Percentiles rank a stretch among this genome's conserved stretches.
Conservation (phyloP, 768 basidiomycete species). For the Pleurotus citrinopileatus region DNA sequence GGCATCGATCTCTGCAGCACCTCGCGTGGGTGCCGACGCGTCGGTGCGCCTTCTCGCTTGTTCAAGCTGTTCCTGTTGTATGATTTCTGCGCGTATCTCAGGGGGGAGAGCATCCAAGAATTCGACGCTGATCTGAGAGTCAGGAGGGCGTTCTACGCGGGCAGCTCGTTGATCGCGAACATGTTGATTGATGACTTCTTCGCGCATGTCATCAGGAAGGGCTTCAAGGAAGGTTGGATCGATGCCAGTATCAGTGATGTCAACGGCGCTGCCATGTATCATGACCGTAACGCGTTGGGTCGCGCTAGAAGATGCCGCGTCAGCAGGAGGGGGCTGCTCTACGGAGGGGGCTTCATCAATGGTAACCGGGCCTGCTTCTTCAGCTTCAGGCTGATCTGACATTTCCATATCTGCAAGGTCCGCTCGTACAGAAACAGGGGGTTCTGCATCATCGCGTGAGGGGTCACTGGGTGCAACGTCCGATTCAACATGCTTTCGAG, state of each 20-base stretch:
- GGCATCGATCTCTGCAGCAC: constrained; percentile 75
- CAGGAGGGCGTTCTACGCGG: constrained; percentile 66
- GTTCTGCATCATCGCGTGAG: constrained; percentile 7
- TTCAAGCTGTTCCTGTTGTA: constrained; percentile 91
- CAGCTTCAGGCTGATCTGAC: constrained; percentile 17
- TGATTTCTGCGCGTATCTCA: constrained; percentile 94
- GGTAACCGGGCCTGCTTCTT: constrained; percentile 20
- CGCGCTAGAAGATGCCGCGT: constrained; percentile 24
- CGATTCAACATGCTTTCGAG: constrained; percentile 15
- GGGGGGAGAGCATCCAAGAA: constrained; percentile 96
- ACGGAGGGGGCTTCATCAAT: neutral
- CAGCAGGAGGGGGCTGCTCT: constrained; percentile 1
- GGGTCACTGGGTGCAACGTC: constrained; percentile 12
- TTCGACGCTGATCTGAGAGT: constrained; percentile 90
- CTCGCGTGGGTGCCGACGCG: constrained; percentile 35
- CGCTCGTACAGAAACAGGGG: constrained; percentile 15
- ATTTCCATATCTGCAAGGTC: neutral
- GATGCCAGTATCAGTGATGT: constrained; percentile 98
- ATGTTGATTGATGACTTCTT: constrained; percentile 97
- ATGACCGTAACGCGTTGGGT: constrained; percentile 77
- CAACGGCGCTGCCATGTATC: constrained; percentile 90
- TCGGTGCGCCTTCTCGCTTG: constrained; percentile 56
- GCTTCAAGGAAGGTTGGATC: constrained; percentile 98
- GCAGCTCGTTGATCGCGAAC: constrained; percentile 88
- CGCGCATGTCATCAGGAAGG: constrained; percentile 96